phyloP scores from a whole-genome alignment of 148 eudicot species.

The Persicaria maculosa region DNA sequence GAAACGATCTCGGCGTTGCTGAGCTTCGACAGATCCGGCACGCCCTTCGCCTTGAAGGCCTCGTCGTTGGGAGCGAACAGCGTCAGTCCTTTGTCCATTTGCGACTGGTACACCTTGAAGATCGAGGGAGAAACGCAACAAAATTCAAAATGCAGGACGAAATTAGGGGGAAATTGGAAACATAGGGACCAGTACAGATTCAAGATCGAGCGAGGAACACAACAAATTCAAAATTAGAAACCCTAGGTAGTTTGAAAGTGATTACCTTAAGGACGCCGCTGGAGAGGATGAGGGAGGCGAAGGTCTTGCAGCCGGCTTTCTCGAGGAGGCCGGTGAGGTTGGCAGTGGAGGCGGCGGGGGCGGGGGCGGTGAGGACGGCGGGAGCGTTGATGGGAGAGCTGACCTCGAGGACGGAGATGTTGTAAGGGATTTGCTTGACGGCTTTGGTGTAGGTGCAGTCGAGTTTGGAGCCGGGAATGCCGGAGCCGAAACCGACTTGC shows the following conservation, averaged over 20 bases:
- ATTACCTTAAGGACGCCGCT: conserved; percentile 22
- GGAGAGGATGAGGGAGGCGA: conserved; percentile 19
- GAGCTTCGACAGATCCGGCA: conserved; percentile 51
- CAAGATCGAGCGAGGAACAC: background rate
- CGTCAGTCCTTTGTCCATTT: conserved; percentile 52
- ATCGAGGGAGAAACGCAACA: background rate
- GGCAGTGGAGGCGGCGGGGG: conserved; percentile 22
- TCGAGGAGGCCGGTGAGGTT: conserved; percentile 26
- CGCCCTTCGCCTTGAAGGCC: conserved; percentile 49
- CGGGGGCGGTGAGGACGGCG: conserved; percentile 24
- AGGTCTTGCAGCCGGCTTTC: conserved; percentile 33
- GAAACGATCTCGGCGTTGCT: conserved; percentile 51
- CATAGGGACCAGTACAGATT: conserved; percentile 27
- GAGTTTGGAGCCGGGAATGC: conserved; percentile 25
- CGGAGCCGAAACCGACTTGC: conserved; percentile 46
- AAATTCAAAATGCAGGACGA: background rate
- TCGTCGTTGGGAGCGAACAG: conserved; percentile 71
- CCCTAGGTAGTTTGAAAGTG: background rate
- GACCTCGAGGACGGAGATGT: conserved; percentile 49
- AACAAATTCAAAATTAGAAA: background rate
- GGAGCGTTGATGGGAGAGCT: conserved; percentile 32
- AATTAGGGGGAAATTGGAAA: no score
- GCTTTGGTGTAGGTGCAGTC: conserved; percentile 36
- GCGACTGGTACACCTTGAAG: conserved; percentile 33
- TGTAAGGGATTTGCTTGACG: conserved; percentile 35